These are phyloP conservation scores for Pigoraptor vietnamica DNA, from an alignment of 78 protist genomes.

Conservation along the genomic window DNA sequence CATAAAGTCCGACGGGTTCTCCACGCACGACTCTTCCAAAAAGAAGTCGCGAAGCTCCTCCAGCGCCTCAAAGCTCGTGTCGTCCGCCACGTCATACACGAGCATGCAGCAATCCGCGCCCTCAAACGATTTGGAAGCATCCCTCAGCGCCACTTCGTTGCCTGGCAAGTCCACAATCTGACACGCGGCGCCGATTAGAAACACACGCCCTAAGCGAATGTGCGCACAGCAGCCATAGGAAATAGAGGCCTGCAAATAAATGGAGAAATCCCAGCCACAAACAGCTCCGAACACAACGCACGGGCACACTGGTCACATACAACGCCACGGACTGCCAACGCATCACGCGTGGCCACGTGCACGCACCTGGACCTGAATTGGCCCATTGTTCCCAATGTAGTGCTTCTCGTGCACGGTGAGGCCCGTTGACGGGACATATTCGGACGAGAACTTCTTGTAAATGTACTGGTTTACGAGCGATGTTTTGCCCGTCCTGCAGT, in stretches of 20 bases:
- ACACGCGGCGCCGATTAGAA: background rate
- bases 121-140: background rate
- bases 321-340: too few species aligned
- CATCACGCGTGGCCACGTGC: too few species aligned
- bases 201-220: too few species aligned
- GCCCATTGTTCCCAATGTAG: background rate
- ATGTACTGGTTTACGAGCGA: background rate
- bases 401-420: background rate
- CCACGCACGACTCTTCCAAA: background rate
- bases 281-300: too few species aligned
- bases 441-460: background rate
- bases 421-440: background rate
- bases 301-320: too few species aligned
- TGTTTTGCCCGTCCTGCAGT: background rate
- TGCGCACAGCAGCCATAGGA: too few species aligned
- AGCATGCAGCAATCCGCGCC: background rate
- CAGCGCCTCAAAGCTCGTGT: background rate
- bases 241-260: too few species aligned
- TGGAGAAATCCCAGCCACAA: too few species aligned
- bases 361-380: background rate
- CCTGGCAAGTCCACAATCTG: background rate
- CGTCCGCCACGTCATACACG: background rate
- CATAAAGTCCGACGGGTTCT: background rate
- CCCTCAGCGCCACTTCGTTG: background rate
- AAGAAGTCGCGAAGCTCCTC: background rate